Base-by-base conservation (phyloP, 441 rosid genomes). In the Eutrema salsugineum region DNA sequence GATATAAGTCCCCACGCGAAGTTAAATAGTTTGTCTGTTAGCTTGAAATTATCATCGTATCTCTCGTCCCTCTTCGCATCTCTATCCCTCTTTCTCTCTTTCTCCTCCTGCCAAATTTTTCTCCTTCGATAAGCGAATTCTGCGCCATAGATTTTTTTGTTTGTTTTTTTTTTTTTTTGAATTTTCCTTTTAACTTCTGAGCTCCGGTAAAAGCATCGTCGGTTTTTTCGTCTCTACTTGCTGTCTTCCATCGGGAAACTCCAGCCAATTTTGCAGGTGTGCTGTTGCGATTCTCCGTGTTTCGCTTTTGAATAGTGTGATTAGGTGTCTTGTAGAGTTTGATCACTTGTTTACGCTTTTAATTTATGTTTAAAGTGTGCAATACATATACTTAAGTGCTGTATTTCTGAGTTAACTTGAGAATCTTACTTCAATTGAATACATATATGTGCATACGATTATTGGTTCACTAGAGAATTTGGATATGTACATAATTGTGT, bases 41-140 rank as follows among this genome's bases (percentile, higher is more conserved):
- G 70, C 74, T 68, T 53, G 53, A 68, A 43, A 14, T 12, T 27
- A 62, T 75, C 79, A 54, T 67, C 68, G 73, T 42, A 15, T 74
- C 63, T 53, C 28, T 72, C 76, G 46, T 54, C 44, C n/a, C 9
- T 68, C 64, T 38, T 57, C 54, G 62, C 68, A 28, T 71, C 76
- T 53, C 76, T 15, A 27, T 50, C 53, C 12, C 42, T 36, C 7
- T 17, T 49, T 64, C 51, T 12, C 68, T 49, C 39, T 60, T 28
- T 63, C 17, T 50, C 38, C 2, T 19, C 32, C 32, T 39, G 5
- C 10, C 48, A 36, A 40, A 19, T 53, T 63, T 63, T 24, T 6
- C 43, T 27, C 75, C 33, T 39, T 12, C 16, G 14, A 2, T 33
- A 11, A 56, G 36, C 48, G 7, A 59, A 58, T 49, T 24, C 63